Conservation (phyloP, 176 grass and related monocot genomes). For the Musa schizocarpa region DNA sequence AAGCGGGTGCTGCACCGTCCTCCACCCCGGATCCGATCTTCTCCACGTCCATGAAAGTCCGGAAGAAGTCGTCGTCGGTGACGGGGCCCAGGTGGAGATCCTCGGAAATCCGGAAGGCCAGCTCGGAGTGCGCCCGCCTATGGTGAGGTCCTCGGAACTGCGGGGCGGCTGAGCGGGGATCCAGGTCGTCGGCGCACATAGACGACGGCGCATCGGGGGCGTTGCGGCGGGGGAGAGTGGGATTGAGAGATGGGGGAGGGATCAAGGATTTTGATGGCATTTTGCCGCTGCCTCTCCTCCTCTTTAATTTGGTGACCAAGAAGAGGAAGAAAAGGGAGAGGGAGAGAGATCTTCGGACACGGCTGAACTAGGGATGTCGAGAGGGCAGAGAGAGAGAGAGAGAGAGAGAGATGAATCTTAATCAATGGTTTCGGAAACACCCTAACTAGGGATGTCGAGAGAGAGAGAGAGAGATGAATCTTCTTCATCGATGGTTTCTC, state of each 20-base stretch:
- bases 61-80: constrained; percentile 89
- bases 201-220: constrained; percentile 11
- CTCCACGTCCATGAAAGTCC: constrained; percentile 94
- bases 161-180: background rate
- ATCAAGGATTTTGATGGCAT: constrained; percentile 10
- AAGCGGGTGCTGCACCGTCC: constrained; percentile 30
- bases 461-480: too few species aligned
- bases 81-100: constrained; percentile 56
- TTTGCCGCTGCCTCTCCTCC: background rate
- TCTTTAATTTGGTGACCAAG: background rate
- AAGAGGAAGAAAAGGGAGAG: background rate
- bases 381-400: too few species aligned
- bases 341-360: too few species aligned
- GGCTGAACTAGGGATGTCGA: too few species aligned
- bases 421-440: too few species aligned
- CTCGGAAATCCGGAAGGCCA: constrained; percentile 70
- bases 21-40: constrained; percentile 57
- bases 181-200: background rate
- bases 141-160: constrained; percentile 47
- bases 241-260: background rate
- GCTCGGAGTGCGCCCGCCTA: constrained; percentile 90
- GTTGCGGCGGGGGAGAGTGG: constrained; percentile 5
- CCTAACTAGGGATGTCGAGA: too few species aligned
- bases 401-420: too few species aligned
- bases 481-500: too few species aligned